Conservation (phyloP, 2,329 filamentous ascomycete genomes). For the Penicillium olsonii region DNA sequence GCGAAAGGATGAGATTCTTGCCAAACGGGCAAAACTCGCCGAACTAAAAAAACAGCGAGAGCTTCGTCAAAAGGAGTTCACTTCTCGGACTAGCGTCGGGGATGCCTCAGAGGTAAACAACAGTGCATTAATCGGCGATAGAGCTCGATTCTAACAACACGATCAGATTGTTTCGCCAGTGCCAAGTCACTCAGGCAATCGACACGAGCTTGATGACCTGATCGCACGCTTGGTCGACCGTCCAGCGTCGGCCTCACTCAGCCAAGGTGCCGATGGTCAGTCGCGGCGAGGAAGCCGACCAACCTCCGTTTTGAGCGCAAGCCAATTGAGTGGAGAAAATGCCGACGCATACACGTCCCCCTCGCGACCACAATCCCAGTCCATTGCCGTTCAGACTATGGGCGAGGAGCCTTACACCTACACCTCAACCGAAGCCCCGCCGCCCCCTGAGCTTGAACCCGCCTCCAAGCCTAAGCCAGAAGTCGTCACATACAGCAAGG, state of each 20-base stretch:
- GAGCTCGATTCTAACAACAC: conserved; percentile 17
- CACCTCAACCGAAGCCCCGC: conserved; percentile 77
- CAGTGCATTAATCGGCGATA: conserved; percentile 8
- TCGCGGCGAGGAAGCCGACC: conserved; percentile 68
- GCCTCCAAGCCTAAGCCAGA: conserved; percentile 56
- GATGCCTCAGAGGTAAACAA: conserved; percentile 68
- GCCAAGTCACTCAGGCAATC: conserved; percentile 63
- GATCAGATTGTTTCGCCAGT: conserved; percentile 67
- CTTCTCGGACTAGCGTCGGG: conserved; percentile 67
- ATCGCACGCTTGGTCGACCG: conserved; percentile 84
- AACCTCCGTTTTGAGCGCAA: conserved; percentile 80
- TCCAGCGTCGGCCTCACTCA: conserved; percentile 66
- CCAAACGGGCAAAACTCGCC: conserved; percentile 94
- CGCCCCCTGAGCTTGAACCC: conserved; percentile 32
- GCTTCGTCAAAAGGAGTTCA: conserved; percentile 74
- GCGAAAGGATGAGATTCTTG: conserved; percentile 92
- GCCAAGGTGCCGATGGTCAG: conserved; percentile 50
- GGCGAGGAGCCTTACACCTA: conserved; percentile 68
- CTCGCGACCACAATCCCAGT: conserved; percentile 44
- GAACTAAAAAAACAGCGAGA: conserved; percentile 94
- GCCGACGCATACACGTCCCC: conserved; percentile 41
- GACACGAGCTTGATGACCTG: conserved; percentile 78
- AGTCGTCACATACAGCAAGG: conserved; percentile 95
- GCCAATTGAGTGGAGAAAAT: conserved; percentile 75
- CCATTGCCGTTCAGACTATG: conserved; percentile 66